Evolutionary conservation across 192 early-diverging fungal genomes (phyloP).

Genomic region (Coemansia erecta): DNA sequence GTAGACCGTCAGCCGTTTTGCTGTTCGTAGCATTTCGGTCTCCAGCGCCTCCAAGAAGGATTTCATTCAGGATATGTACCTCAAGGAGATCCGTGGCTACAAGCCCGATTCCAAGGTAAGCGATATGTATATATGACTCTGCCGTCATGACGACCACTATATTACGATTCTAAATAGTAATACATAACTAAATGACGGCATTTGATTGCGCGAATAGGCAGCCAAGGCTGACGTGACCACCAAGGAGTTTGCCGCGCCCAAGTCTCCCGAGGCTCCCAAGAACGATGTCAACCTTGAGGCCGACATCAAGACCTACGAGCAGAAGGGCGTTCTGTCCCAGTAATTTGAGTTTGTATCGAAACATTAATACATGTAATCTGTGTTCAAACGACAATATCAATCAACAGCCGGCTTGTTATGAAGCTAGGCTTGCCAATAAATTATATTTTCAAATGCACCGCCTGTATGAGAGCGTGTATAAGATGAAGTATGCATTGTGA

Average conservation of each 20-base stretch:
- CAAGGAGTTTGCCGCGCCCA: constrained; percentile 42
- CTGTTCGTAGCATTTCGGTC: constrained; percentile 32
- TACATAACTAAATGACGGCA: background rate
- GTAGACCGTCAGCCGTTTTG: constrained; percentile 33
- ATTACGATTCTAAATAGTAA: background rate
- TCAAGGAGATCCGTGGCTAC: constrained; percentile 51
- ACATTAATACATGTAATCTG: background rate
- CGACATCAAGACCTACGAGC: constrained; percentile 44
- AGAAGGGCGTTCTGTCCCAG: constrained; percentile 31
- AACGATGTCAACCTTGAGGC: constrained; percentile 37
- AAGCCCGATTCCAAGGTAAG: constrained; percentile 45
- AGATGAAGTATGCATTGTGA: too few species aligned
- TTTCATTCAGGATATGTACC: constrained; percentile 44
- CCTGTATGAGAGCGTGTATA: too few species aligned
- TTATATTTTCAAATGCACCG: too few species aligned
- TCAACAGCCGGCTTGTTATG: too few species aligned
- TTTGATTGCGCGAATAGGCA: constrained; percentile 7
- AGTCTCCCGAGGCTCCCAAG: constrained; percentile 38
- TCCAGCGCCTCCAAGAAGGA: constrained; percentile 33
- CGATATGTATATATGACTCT: background rate
- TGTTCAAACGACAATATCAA: background rate
- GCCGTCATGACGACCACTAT: background rate
- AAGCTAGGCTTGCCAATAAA: too few species aligned
- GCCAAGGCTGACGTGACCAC: constrained; percentile 46
- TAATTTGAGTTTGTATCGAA: constrained; percentile 7